A percentile compares a stretch with the other conserved stretches of the same genome.
phyloP scores from a whole-genome alignment of 345 rosid genomes.

The Mercurialis annua region DNA sequence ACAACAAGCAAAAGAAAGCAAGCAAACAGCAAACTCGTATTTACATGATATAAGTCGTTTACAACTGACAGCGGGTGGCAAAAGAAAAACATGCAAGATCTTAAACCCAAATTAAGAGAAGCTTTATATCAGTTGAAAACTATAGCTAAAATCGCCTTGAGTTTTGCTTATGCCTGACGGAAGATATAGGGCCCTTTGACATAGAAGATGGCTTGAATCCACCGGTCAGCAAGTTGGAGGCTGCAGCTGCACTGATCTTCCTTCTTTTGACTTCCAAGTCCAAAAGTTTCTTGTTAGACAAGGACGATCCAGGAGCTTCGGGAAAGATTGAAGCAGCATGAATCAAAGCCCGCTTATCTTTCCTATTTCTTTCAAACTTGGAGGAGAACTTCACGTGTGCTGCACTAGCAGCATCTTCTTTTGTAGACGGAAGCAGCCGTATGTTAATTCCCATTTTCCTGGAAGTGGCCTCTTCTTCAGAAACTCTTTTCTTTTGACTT shows the following conservation, averaged over 20 bases:
- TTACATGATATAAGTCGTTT: not conserved
- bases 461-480: constrained; percentile 72
- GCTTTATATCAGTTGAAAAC: not conserved
- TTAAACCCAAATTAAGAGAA: not conserved
- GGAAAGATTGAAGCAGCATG: constrained; percentile 71
- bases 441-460: constrained; percentile 74
- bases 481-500: constrained; percentile 76
- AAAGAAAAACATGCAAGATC: not conserved
- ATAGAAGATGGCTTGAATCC: constrained; percentile 67
- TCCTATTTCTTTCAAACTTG: constrained; percentile 73
- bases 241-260: constrained; percentile 61
- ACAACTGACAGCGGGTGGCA: not conserved
- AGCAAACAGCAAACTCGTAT: not conserved
- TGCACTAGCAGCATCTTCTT: constrained; percentile 62
- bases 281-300: constrained; percentile 46
- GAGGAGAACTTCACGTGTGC: constrained; percentile 58
- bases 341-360: constrained; percentile 71
- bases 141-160: constrained; percentile 4
- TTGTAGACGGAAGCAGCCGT: constrained; percentile 60
- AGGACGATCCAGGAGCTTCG: constrained; percentile 36
- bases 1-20: not conserved
- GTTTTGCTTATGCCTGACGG: constrained; percentile 20
- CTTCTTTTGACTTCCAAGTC: constrained; percentile 81
- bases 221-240: constrained; percentile 56
- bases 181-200: constrained; percentile 36